Percentiles rank a stretch among this genome's conserved stretches.
phyloP scores from a whole-genome alignment of 2,329 filamentous ascomycete genomes.

The Leptoxyphium fumago region DNA sequence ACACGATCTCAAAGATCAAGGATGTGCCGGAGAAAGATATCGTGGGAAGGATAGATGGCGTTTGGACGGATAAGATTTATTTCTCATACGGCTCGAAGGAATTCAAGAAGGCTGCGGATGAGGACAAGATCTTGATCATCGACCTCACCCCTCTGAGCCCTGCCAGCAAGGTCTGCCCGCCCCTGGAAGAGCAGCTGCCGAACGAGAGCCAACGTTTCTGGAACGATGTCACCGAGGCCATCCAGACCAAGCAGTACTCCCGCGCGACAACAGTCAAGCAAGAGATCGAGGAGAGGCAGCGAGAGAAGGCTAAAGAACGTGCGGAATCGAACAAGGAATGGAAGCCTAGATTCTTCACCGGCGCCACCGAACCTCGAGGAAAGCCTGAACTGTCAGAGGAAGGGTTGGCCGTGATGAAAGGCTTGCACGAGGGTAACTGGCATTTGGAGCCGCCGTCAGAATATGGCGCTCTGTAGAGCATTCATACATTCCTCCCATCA shows the following conservation, averaged over 20 bases:
- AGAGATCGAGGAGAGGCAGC: constrained; percentile 80
- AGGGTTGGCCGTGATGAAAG: constrained; percentile 42
- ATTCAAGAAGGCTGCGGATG: constrained; percentile 31
- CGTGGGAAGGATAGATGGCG: constrained; percentile 66
- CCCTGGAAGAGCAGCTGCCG: constrained; percentile 60
- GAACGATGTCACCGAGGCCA: constrained; percentile 75
- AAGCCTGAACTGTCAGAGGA: constrained; percentile 49
- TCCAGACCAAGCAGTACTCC: constrained; percentile 65
- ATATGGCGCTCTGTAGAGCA: constrained; percentile 16
- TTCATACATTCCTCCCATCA: too few species aligned
- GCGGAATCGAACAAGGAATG: constrained; percentile 56
- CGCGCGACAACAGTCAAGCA: constrained; percentile 78
- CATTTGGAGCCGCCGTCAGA: constrained; percentile 31
- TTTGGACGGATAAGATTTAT: constrained; percentile 63
- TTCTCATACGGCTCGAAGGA: constrained; percentile 38
- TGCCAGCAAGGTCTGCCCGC: constrained; percentile 64
- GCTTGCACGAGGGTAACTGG: constrained; percentile 39
- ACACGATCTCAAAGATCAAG: constrained; percentile 63
- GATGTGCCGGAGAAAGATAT: constrained; percentile 79
- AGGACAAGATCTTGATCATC: constrained; percentile 59
- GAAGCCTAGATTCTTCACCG: constrained; percentile 77
- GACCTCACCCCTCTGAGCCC: constrained; percentile 76
- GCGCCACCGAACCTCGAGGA: constrained; percentile 43
- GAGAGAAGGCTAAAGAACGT: constrained; percentile 68
- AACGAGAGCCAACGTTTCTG: constrained; percentile 87